phyloP scores from a whole-genome alignment of 768 basidiomycete genomes.

The Mycena kentingensis region DNA sequence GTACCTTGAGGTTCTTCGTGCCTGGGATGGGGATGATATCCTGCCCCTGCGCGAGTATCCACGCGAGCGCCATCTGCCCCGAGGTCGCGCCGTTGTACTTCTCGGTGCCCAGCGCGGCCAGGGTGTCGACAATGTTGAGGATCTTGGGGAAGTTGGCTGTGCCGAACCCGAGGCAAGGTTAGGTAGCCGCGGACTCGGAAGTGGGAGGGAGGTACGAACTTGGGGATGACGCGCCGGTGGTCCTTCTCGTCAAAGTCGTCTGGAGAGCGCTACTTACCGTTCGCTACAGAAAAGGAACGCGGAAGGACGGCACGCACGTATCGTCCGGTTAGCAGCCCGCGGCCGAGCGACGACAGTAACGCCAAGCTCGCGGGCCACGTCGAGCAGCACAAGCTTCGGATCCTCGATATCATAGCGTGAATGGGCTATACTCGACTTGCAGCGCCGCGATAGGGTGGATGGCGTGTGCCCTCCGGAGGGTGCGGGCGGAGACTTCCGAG shows the following conservation, averaged over 20 bases:
- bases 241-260: conserved; percentile 36
- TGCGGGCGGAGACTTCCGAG: conserved; percentile 49
- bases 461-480: conserved; percentile 51
- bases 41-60: conserved; percentile 18
- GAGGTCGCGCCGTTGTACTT: conserved; percentile 26
- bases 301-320: conserved; percentile 25
- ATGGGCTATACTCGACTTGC: conserved; percentile 55
- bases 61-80: conserved; percentile 17
- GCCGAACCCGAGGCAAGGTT: conserved; percentile 24
- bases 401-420: conserved; percentile 51
- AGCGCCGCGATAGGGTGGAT: conserved; percentile 53
- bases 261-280: conserved; percentile 34
- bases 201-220: no score
- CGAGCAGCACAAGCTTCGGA: conserved; percentile 41
- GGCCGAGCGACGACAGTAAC: conserved; percentile 52
- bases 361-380: conserved; percentile 50
- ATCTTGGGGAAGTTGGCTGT: conserved; percentile 47
- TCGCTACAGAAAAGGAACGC: not conserved
- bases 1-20: conserved; percentile 17
- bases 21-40: conserved; percentile 22
- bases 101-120: conserved; percentile 37
- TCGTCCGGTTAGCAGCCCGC: conserved; percentile 52
- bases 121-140: conserved; percentile 35
- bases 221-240: conserved; percentile 29
- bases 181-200: no score